Evolutionary conservation across 768 basidiomycete genomes (phyloP).

Genomic region (Lactarius deliciosus): DNA sequence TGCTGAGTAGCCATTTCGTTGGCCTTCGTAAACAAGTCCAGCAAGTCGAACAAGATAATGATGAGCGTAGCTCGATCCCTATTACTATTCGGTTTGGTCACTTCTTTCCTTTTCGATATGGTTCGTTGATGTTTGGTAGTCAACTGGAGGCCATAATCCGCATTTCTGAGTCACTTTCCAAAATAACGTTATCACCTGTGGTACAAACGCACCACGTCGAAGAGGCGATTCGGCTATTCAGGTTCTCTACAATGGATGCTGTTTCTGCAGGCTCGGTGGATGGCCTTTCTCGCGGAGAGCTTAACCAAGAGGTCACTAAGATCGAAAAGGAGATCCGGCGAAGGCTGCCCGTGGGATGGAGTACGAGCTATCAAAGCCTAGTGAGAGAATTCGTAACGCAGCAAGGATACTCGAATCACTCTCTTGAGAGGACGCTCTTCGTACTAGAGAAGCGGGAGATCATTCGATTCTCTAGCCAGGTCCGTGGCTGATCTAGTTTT

Average conservation of each 20-base stretch:
- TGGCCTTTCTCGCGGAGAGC: constrained; percentile 84
- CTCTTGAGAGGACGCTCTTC: constrained; percentile 87
- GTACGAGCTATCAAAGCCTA: constrained; percentile 92
- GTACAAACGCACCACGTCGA: constrained; percentile 95
- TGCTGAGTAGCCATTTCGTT: constrained; percentile 95
- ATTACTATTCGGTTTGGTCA: constrained; percentile 87
- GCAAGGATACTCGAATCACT: constrained; percentile 87
- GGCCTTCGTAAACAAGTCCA: constrained; percentile 90
- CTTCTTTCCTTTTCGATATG: constrained; percentile 6
- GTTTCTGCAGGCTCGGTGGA: constrained; percentile 93
- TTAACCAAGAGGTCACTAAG: constrained; percentile 89
- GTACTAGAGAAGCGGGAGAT: constrained; percentile 95
- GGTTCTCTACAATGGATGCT: constrained; percentile 98
- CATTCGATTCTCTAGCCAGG: constrained; percentile 83
- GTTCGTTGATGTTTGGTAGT: constrained; percentile 35
- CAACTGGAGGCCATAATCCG: constrained; percentile 99
- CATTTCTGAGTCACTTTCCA: constrained; percentile 95
- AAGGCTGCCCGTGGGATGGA: constrained; percentile 91
- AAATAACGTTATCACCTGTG: constrained; percentile 82
- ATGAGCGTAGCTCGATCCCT: constrained; percentile 96
- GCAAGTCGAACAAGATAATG: constrained; percentile 93
- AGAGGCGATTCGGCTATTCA: constrained; percentile 97
- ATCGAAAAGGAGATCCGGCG: constrained; percentile 87
- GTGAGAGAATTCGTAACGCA: constrained; percentile 91
- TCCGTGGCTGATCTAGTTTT: constrained; percentile 24